phyloP scores from a whole-genome alignment of 2,329 filamentous ascomycete genomes.

The Paecilomyces sp. region DNA sequence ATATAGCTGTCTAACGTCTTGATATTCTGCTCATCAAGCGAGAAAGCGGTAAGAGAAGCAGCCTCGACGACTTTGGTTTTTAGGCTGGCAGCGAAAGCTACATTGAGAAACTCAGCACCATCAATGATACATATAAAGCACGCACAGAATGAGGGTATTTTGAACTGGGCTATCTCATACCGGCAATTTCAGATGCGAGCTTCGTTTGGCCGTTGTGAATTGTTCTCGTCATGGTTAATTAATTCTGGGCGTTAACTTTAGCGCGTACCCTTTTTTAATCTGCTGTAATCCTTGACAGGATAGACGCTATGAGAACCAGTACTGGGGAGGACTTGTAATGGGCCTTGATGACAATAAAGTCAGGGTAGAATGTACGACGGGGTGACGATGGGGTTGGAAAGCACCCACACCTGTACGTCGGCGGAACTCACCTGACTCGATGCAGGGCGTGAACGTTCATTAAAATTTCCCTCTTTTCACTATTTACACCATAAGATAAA shows the following conservation, averaged over 20 bases:
- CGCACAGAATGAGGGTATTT: neutral
- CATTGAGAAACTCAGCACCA: neutral
- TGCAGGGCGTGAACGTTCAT: neutral
- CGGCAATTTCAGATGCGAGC: neutral
- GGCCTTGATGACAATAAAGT: neutral
- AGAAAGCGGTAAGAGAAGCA: neutral
- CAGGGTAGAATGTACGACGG: neutral
- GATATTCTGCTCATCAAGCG: conserved; percentile 1
- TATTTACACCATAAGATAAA: too few species aligned
- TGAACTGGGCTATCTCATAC: neutral
- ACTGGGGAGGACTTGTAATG: neutral
- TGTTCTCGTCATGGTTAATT: neutral
- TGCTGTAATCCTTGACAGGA: neutral
- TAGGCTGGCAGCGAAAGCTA: conserved; percentile 18
- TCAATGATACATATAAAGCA: neutral
- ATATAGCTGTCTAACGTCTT: conserved; percentile 11
- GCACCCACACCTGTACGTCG: neutral
- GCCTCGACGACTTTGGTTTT: conserved; percentile 6
- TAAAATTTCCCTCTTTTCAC: too few species aligned
- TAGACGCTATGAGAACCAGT: neutral
- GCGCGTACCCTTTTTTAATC: neutral
- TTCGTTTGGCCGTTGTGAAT: neutral
- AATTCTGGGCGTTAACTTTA: neutral
- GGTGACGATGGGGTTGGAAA: neutral
- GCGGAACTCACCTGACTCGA: neutral